Evolutionary conservation across 331 rosid genomes (phyloP).

Genomic region (Quercus tomentella): DNA sequence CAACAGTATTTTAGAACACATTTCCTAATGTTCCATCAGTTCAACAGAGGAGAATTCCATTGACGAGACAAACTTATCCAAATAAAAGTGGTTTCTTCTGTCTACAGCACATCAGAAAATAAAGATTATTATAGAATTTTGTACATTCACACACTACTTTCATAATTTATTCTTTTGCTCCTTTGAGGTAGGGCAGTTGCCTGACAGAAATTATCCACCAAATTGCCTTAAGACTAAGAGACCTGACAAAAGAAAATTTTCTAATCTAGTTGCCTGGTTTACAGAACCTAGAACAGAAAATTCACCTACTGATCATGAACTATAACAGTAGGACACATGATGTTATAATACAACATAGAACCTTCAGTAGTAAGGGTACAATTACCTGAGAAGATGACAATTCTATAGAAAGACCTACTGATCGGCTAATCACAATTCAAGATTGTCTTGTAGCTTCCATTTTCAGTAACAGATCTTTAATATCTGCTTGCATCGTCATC

Average conservation of each 20-base stretch:
- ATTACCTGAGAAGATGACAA: slow-evolving; percentile 32
- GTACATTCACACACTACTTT: too few species aligned
- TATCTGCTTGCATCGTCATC: slow-evolving; percentile 81
- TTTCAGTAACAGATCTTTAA: slow-evolving; percentile 72
- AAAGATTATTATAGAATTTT: too few species aligned
- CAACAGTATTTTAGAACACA: too few species aligned
- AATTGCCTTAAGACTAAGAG: background rate
- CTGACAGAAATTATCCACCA: background rate
- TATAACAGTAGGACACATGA: slow-evolving; percentile 29
- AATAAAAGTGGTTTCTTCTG: too few species aligned
- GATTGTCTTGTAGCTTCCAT: slow-evolving; percentile 95
- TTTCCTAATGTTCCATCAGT: too few species aligned
- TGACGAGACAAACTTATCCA: too few species aligned
- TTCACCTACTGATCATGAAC: slow-evolving; percentile 28
- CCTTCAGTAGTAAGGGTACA: slow-evolving; percentile 24
- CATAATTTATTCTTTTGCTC: too few species aligned
- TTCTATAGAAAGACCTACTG: slow-evolving; percentile 11
- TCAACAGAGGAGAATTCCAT: too few species aligned
- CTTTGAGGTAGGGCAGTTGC: too few species aligned
- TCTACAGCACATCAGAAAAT: too few species aligned
- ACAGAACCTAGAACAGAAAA: slow-evolving; percentile 18
- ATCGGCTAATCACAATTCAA: slow-evolving; percentile 47
- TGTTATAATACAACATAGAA: slow-evolving; percentile 34
- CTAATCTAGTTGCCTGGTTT: background rate
- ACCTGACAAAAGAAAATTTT: background rate